Evolutionary conservation across 352 stramenopile genomes (phyloP), one percentile per base, ranked within the genome.

Genomic region (Pythium chondricola): DNA sequence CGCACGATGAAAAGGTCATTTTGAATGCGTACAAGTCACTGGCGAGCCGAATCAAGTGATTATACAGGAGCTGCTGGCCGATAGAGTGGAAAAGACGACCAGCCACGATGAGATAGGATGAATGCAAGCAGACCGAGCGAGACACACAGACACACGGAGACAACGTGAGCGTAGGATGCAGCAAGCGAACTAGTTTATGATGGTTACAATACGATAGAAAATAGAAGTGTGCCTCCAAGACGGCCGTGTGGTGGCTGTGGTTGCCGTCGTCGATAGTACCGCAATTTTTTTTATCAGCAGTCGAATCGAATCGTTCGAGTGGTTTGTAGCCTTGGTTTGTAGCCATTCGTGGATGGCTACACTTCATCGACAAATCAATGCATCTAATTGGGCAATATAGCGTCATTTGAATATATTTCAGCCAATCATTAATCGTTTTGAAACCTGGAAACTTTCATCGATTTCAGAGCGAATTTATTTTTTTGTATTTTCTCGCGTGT

Each of bases 1-100:
- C 71, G 0, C 72, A 67, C 45, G 67, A 92, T 56, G 71, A 74
- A 39, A 80, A 85, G 58, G 58, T 68, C 31, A 88, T 88, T 36
- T 52, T 73, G 32, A 64, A 56, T 29, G 68, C 68, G 41, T 92
- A 87, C 61, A 88, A 87, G 57, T 62, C 66, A 33, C 58, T 91
- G 33, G 68, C 85, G 44, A 63, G 62, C 24, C 61, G 70, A 22
- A 78, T 85, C 65, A 65, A 61, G 35, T 64, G 44, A 63, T 5
- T 6, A 48, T 4, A 29, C 6, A 20, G 30, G 13, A 33, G 11
- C 18, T 14, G 11, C 24, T 14, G 30, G 9, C n/a, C n/a, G n/a
- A n/a, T n/a, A n/a, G 27, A 48, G 21, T 9, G 24, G 16, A 33
- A 25, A 25, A 18, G 43, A 18, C 16, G 14, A 5, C 13, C 13